Conservation (phyloP, 106 monocot genomes). For the Acanthochlamys bracteata region DNA sequence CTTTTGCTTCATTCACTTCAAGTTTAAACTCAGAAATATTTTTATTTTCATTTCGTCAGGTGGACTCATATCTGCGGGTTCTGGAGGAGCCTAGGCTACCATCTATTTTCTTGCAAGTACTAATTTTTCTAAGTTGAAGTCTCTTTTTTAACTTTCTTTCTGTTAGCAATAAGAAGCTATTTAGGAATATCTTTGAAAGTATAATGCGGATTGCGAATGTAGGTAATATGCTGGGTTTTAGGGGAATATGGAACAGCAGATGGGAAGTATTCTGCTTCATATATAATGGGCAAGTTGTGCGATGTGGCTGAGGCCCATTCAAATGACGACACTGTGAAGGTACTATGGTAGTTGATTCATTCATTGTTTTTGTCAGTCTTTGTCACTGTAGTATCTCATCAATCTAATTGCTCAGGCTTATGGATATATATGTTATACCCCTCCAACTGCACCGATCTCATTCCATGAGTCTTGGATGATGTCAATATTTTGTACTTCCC, state of each 20-base stretch:
- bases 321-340: conserved; percentile 82
- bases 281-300: conserved; percentile 86
- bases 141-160: conserved; percentile 7
- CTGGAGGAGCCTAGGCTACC: conserved; percentile 94
- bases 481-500: too few relatives aligned
- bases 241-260: conserved; percentile 97
- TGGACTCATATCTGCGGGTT: conserved; percentile 84
- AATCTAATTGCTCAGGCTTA: too few relatives aligned
- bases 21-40: too few relatives aligned
- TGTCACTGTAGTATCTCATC: too few relatives aligned
- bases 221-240: conserved; percentile 98
- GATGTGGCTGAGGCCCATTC: conserved; percentile 84
- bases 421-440: too few relatives aligned
- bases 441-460: too few relatives aligned
- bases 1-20: too few relatives aligned
- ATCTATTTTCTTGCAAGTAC: conserved; percentile 87
- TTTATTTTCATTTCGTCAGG: too few relatives aligned
- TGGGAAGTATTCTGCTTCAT: conserved; percentile 87
- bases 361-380: too few relatives aligned
- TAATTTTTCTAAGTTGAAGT: not conserved
- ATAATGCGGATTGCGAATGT: conserved; percentile 15
- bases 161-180: not conserved
- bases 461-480: too few relatives aligned
- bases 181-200: conserved; percentile 1
- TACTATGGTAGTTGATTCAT: too few relatives aligned